Evolutionary conservation across 2,329 filamentous ascomycete genomes (phyloP).

Genomic region (Trichoderma gracile): DNA sequence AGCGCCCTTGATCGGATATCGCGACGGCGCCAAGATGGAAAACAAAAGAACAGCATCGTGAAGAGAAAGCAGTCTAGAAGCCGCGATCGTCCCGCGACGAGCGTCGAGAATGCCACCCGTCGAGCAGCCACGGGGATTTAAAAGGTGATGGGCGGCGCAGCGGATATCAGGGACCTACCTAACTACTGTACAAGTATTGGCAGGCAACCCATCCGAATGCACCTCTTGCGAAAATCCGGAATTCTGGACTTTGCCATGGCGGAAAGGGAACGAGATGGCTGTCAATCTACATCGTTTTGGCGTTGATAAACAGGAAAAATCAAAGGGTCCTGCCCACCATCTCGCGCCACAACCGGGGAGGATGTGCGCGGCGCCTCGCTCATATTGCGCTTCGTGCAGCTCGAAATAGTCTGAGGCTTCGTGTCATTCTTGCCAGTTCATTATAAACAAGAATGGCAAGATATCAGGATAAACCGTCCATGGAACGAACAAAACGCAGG

Average conservation of each 20-base stretch:
- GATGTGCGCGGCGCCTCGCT: slow-evolving; percentile 13
- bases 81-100: slow-evolving; percentile 14
- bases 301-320: background rate
- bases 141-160: slow-evolving; percentile 1
- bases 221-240: slow-evolving; percentile 1
- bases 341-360: slow-evolving; percentile 1
- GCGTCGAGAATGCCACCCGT: slow-evolving; percentile 11
- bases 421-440: background rate
- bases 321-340: slow-evolving; percentile 22
- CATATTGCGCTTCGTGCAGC: background rate
- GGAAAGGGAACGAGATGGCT: background rate
- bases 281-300: too few species aligned
- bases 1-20: background rate
- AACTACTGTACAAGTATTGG: background rate
- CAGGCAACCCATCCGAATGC: slow-evolving; percentile 8
- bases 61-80: slow-evolving; percentile 14
- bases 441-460: slow-evolving; percentile 18
- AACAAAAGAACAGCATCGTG: background rate
- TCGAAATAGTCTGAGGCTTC: background rate
- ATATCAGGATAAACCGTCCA: background rate
- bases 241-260: slow-evolving; percentile 4
- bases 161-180: slow-evolving; percentile 10
- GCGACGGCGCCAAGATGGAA: background rate
- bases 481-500: background rate
- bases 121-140: background rate